Evolutionary conservation across 2,329 filamentous ascomycete genomes (phyloP), one percentile per base, ranked within the genome.

Genomic region (Phoma sp.): DNA sequence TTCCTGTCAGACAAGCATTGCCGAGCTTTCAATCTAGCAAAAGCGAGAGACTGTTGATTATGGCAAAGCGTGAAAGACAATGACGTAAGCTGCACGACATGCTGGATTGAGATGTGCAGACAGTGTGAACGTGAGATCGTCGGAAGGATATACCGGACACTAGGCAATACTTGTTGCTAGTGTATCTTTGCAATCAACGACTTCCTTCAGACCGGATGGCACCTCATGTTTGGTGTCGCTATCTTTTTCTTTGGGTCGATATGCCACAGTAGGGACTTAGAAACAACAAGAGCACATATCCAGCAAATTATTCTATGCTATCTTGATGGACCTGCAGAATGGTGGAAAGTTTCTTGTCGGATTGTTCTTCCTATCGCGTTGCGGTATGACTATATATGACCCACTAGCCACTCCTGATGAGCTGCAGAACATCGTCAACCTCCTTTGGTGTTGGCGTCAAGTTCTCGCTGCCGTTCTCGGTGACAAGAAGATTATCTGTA

Each of bases 361-460:
- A 47, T 50, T 55, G 41, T 37, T 46, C 25, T 47, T 24, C 41
- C 36, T 36, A 38, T 47, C 38, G 40, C 32, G 25, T 13, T 18
- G 13, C 22, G 33, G 22, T 11, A 18, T 37, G 48, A 46, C 9
- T n/a, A 11, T 22, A 36, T 29, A 4, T n/a, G 11, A 29, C 10
- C 35, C 44, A 56, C 33, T 52, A 66, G n/a, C 58, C 61, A 36
- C 57, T 58, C 48, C 63, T 67, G 46, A 88, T 83, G 43, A 89
- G 79, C 58, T 81, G 80, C 69, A 92, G 77, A 65, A 92, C 77
- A 68, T 91, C 87, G 47, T 88, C 81, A 2, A 80, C 74, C 44
- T 86, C 85, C 78, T 96, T 96, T 0, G 90, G 89, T 27, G 89
- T 89, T 1, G 83, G 82, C 1, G 92, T 96, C 71, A 98, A 70